Percentiles rank a stretch among this genome's conserved stretches.
Evolutionary conservation across 768 basidiomycete genomes (phyloP).

Genomic region (Tremella fuciformis): DNA sequence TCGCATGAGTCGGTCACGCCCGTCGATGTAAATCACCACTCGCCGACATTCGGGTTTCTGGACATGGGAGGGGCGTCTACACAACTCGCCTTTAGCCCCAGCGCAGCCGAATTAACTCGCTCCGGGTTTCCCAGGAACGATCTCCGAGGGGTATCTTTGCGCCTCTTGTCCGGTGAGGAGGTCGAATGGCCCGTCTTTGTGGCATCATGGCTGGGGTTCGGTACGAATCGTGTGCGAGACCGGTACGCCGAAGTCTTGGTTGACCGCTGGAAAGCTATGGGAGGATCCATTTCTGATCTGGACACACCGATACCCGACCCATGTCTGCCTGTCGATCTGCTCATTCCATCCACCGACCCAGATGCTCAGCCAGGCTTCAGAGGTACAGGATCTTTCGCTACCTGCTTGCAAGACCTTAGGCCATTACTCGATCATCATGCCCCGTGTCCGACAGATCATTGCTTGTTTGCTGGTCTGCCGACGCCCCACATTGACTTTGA

Average conservation of each 20-base stretch:
- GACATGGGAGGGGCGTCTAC: slow-evolving; percentile 99
- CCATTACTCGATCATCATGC: slow-evolving; percentile 78
- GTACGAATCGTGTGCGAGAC: slow-evolving; percentile 94
- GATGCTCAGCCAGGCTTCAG: slow-evolving; percentile 58
- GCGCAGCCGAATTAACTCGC: slow-evolving; percentile 56
- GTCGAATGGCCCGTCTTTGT: slow-evolving; percentile 92
- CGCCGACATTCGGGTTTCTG: slow-evolving; percentile 91
- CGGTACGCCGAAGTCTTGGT: slow-evolving; percentile 76
- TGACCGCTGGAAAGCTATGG: slow-evolving; percentile 57
- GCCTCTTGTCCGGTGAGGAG: slow-evolving; percentile 77
- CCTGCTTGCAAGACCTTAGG: slow-evolving; percentile 69
- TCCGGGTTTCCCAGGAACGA: slow-evolving; percentile 58
- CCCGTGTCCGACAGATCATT: slow-evolving; percentile 70
- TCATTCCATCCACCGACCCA: slow-evolving; percentile 57
- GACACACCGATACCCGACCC: slow-evolving; percentile 65
- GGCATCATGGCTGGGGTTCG: slow-evolving; percentile 97
- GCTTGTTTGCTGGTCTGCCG: slow-evolving; percentile 90
- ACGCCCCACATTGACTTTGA: slow-evolving; percentile 93
- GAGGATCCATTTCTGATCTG: slow-evolving; percentile 4
- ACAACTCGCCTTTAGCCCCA: slow-evolving; percentile 96
- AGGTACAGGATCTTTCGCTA: slow-evolving; percentile 87
- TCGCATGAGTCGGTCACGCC: slow-evolving; percentile 40
- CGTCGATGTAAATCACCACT: slow-evolving; percentile 55
- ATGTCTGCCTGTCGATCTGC: slow-evolving; percentile 77
- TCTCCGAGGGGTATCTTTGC: slow-evolving; percentile 74